Evolutionary conservation across 192 early-diverging fungal genomes (phyloP).

Genomic region (Umbelopsis sp.): DNA sequence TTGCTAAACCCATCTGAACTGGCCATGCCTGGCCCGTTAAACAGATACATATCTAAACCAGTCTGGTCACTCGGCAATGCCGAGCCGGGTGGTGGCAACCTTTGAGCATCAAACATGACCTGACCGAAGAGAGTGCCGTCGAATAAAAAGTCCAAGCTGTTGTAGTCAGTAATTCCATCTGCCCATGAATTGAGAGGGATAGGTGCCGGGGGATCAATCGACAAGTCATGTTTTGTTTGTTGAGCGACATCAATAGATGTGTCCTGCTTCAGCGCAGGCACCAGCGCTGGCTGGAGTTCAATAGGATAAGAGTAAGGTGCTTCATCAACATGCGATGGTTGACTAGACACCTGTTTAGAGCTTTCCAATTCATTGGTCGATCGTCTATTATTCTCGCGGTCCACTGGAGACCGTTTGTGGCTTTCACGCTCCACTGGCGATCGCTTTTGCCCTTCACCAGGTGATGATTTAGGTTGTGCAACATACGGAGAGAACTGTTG

Average conservation of each 20-base stretch:
- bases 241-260: background rate
- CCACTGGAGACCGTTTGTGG: no score
- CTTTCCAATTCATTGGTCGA: no score
- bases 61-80: background rate
- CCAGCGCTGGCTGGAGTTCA: background rate
- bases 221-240: background rate
- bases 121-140: slow-evolving; percentile 36
- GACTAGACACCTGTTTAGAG: no score
- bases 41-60: background rate
- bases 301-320: background rate
- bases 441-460: no score
- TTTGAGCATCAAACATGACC: slow-evolving; percentile 34
- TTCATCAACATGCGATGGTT: background rate
- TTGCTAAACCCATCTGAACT: background rate
- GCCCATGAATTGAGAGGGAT: background rate
- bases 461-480: background rate
- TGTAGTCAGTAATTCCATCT: slow-evolving; percentile 27
- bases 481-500: background rate
- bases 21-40: background rate
- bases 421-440: no score
- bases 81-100: background rate
- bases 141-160: slow-evolving; percentile 33
- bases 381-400: no score
- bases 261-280: background rate
- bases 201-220: background rate